Conservation (phyloP, 2,329 filamentous ascomycete species). For the Zelopaecilomyces penicillatus region DNA sequence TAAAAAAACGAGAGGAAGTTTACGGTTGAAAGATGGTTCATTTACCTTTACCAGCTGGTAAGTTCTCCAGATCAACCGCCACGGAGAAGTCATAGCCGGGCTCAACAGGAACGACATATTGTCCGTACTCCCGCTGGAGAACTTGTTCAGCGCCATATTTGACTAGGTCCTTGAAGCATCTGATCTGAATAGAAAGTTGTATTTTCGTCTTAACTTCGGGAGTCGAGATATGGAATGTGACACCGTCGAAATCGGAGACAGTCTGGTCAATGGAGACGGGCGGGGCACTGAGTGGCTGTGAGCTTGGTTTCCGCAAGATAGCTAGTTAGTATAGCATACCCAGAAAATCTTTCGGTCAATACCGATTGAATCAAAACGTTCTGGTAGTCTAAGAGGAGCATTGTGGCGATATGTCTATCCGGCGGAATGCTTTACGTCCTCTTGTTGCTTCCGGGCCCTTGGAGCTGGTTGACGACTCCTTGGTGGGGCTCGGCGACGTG, state of each 20-base stretch:
- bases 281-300: constrained; percentile 55
- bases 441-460: constrained; percentile 14
- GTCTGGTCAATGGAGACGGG: constrained; percentile 93
- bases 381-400: constrained; percentile 97
- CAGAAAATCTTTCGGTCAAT: constrained; percentile 87
- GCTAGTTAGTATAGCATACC: constrained; percentile 38
- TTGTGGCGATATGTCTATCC: constrained; percentile 31
- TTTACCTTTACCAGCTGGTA: constrained; percentile 70
- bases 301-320: constrained; percentile 16
- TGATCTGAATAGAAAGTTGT: constrained; percentile 85
- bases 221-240: constrained; percentile 97
- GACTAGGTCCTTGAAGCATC: constrained; percentile 88
- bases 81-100: constrained; percentile 94
- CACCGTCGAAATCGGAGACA: constrained; percentile 97
- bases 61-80: constrained; percentile 74
- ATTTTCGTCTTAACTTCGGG: constrained; percentile 92
- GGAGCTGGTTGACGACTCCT: constrained; percentile 30
- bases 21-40: not conserved
- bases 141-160: constrained; percentile 89
- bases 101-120: constrained; percentile 82
- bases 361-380: constrained; percentile 97
- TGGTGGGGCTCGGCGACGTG: constrained; percentile 29
- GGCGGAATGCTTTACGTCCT: not conserved
- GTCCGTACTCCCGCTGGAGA: constrained; percentile 87
- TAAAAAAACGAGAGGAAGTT: not conserved